phyloP scores from a whole-genome alignment of 2,329 filamentous ascomycete species.

The Fusarium sp. region DNA sequence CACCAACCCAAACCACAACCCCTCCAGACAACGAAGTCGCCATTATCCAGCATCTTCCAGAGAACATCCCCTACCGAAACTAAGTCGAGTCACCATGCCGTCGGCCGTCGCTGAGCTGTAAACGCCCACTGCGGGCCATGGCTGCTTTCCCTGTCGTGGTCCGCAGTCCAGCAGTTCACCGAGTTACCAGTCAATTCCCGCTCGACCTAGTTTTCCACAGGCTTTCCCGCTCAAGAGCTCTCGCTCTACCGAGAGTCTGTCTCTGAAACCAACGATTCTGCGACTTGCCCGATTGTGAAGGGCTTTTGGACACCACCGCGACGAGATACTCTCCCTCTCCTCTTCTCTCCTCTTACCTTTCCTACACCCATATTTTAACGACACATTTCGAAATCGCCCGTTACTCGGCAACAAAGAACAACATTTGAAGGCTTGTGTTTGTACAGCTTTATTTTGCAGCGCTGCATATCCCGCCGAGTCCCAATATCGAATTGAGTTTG shows the following conservation, averaged over 20 bases:
- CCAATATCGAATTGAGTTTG: background rate
- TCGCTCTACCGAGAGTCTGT: constrained; percentile 57
- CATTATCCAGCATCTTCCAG: constrained; percentile 50
- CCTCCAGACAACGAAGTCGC: constrained; percentile 78
- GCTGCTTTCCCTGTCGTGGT: constrained; percentile 64
- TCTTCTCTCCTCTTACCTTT: constrained; percentile 4
- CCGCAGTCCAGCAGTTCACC: constrained; percentile 90
- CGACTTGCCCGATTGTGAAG: constrained; percentile 51
- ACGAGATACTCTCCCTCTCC: constrained; percentile 16
- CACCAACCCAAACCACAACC: constrained; percentile 52
- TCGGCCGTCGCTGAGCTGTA: constrained; percentile 92
- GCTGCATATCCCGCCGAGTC: background rate
- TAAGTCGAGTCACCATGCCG: constrained; percentile 81
- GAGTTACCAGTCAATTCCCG: constrained; percentile 73
- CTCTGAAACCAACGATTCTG: constrained; percentile 55
- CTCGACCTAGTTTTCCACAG: constrained; percentile 79
- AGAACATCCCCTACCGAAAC: constrained; percentile 64
- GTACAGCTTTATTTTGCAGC: background rate
- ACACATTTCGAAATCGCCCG: constrained; percentile 11
- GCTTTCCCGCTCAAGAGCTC: constrained; percentile 64
- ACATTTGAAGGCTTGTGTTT: background rate
- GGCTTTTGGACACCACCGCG: constrained; percentile 40
- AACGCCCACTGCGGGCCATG: constrained; percentile 84
- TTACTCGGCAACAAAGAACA: background rate
- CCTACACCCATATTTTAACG: background rate